Conservation (phyloP, 345 rosid species). For the Melaleuca quinquenervia region DNA sequence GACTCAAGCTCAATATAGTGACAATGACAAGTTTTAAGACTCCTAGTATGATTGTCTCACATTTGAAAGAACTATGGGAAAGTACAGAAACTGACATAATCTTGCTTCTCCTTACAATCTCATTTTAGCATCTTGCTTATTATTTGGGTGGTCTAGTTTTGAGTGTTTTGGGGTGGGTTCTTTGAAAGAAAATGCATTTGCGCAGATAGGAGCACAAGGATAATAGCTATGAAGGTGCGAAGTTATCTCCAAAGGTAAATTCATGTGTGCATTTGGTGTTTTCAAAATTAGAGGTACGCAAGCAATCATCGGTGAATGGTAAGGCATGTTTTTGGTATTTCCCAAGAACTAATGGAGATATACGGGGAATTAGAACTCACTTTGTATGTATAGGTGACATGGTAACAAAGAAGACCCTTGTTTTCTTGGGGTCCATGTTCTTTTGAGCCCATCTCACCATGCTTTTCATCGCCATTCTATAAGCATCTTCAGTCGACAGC, state of each 20-base stretch:
- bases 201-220: neutral
- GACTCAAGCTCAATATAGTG: neutral
- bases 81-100: neutral
- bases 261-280: neutral
- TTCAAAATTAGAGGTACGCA: neutral
- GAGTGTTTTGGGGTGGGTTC: neutral
- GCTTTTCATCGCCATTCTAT: constrained; percentile 41
- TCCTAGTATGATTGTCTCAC: neutral
- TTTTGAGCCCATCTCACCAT: constrained; percentile 68
- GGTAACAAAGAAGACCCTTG: constrained; percentile 72
- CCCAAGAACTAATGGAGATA: neutral
- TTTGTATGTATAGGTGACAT: constrained; percentile 65
- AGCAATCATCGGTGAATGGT: neutral
- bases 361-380: constrained; percentile 13
- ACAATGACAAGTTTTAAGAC: neutral
- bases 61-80: neutral
- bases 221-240: neutral
- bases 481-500: constrained; percentile 22
- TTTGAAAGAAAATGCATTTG: neutral
- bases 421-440: constrained; percentile 46
- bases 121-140: neutral
- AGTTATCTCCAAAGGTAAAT: neutral
- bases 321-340: neutral
- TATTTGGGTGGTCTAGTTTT: neutral
- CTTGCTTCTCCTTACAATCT: neutral